These are phyloP conservation scores for Trichoderma erinaceum DNA, from an alignment of 495 filamentous ascomycete species.

Conservation along the genomic window DNA sequence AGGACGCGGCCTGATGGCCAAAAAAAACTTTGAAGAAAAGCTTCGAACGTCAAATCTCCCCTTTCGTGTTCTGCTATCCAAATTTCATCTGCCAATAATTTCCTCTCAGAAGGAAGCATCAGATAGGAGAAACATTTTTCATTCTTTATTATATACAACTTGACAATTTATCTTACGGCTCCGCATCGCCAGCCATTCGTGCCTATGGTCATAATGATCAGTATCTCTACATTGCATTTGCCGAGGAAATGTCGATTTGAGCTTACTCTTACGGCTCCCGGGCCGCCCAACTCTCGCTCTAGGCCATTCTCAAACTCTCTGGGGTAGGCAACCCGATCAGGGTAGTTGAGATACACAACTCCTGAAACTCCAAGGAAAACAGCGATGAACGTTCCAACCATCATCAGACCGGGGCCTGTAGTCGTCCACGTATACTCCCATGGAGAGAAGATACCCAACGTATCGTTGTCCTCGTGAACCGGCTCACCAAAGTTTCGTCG, in stretches of 20 bases:
- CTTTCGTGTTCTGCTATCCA: too few species aligned
- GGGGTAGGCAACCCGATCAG: slow-evolving; percentile 75
- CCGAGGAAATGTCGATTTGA: neutral
- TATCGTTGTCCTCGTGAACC: slow-evolving; percentile 94
- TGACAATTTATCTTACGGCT: slow-evolving; percentile 14
- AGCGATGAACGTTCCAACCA: slow-evolving; percentile 69
- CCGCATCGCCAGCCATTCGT: slow-evolving; percentile 17
- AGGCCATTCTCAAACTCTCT: slow-evolving; percentile 79
- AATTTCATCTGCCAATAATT: neutral
- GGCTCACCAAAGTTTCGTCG: slow-evolving; percentile 93
- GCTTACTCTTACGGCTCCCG: slow-evolving; percentile 43
- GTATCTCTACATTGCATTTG: neutral
- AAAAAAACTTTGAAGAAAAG: too few species aligned
- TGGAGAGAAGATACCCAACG: slow-evolving; percentile 82
- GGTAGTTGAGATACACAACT: slow-evolving; percentile 65
- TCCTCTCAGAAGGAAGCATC: neutral
- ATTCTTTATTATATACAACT: slow-evolving; percentile 16
- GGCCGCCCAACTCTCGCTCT: slow-evolving; percentile 78
- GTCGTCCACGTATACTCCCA: slow-evolving; percentile 84
- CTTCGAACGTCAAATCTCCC: too few species aligned
- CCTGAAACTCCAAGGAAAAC: slow-evolving; percentile 64
- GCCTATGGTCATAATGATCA: slow-evolving; percentile 20
- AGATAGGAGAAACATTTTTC: neutral
- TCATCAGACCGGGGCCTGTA: slow-evolving; percentile 61
- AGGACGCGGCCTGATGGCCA: too few species aligned